phyloP scores from a whole-genome alignment of 257 asterid genomes.

The Rauvolfia tetraphylla region DNA sequence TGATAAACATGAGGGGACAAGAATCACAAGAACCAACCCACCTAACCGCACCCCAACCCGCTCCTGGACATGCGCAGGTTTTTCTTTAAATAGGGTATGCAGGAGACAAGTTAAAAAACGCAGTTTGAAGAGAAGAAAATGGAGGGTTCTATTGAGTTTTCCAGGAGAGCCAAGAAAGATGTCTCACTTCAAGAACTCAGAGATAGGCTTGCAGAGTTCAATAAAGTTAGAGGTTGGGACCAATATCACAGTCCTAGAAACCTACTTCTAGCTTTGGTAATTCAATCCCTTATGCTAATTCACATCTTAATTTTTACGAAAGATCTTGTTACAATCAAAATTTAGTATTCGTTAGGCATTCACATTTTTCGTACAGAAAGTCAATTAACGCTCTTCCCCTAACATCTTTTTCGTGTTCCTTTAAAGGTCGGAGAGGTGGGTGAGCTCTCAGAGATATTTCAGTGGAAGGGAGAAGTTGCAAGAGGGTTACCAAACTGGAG shows the following conservation, averaged over 20 bases:
- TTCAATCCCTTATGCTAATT: neutral
- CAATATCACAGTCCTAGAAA: constrained; percentile 62
- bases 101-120: neutral
- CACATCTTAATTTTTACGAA: neutral
- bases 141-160: constrained; percentile 36
- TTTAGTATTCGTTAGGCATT: neutral
- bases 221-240: constrained; percentile 53
- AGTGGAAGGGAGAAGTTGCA: constrained; percentile 70
- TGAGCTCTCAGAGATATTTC: constrained; percentile 62
- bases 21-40: too few relatives aligned
- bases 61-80: neutral
- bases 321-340: neutral
- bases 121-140: constrained; percentile 11
- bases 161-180: constrained; percentile 33
- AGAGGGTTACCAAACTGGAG: constrained; percentile 62
- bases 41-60: too few relatives aligned
- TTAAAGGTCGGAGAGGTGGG: constrained; percentile 75
- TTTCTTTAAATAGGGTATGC: constrained; percentile 30
- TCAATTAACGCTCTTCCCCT: neutral
- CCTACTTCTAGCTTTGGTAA: constrained; percentile 64
- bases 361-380: too few relatives aligned
- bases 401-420: neutral
- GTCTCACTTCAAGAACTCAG: constrained; percentile 55
- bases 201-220: constrained; percentile 51
- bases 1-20: too few relatives aligned